Conservation (phyloP, 805 yeast genomes). For the Metschnikowia bowlesiae region DNA sequence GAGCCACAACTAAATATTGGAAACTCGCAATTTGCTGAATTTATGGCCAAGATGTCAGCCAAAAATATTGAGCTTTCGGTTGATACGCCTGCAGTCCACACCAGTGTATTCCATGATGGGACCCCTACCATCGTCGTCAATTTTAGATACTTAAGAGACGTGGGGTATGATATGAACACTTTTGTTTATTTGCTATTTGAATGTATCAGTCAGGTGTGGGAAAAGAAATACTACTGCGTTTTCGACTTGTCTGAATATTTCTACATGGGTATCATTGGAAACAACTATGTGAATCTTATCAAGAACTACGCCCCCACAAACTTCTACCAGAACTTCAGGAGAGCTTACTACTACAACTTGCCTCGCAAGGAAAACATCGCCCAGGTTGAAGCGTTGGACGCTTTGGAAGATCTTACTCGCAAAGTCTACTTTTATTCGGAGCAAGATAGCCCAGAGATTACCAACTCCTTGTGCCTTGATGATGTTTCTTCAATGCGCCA, state of each 20-base stretch:
- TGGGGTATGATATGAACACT: slow-evolving; percentile 43
- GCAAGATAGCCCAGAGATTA: slow-evolving; percentile 30
- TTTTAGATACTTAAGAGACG: slow-evolving; percentile 30
- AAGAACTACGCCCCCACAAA: slow-evolving; percentile 48
- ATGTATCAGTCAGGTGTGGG: slow-evolving; percentile 67
- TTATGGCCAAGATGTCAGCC: slow-evolving; percentile 63
- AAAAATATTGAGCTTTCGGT: slow-evolving; percentile 45
- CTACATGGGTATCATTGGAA: slow-evolving; percentile 21
- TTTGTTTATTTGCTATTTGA: slow-evolving; percentile 60
- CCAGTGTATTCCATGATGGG: slow-evolving; percentile 69
- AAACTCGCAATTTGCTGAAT: slow-evolving; percentile 58
- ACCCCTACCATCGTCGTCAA: slow-evolving; percentile 60
- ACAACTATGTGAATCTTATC: slow-evolving; percentile 32
- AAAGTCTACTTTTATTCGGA: slow-evolving; percentile 30
- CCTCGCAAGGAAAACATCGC: slow-evolving; percentile 28
- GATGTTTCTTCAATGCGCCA: slow-evolving; percentile 28
- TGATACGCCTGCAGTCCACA: slow-evolving; percentile 50
- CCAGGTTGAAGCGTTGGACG: slow-evolving; percentile 21
- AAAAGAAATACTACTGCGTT: slow-evolving; percentile 56
- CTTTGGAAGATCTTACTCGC: slow-evolving; percentile 13
- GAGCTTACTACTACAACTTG: slow-evolving; percentile 49
- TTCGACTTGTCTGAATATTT: slow-evolving; percentile 66
- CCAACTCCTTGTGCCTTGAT: slow-evolving; percentile 33
- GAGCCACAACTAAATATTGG: slow-evolving; percentile 43
- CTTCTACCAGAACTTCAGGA: slow-evolving; percentile 48